Percentiles rank a stretch among this genome's conserved stretches.
phyloP scores from a whole-genome alignment of 257 asterid genomes.

The Anisodus tanguticus region DNA sequence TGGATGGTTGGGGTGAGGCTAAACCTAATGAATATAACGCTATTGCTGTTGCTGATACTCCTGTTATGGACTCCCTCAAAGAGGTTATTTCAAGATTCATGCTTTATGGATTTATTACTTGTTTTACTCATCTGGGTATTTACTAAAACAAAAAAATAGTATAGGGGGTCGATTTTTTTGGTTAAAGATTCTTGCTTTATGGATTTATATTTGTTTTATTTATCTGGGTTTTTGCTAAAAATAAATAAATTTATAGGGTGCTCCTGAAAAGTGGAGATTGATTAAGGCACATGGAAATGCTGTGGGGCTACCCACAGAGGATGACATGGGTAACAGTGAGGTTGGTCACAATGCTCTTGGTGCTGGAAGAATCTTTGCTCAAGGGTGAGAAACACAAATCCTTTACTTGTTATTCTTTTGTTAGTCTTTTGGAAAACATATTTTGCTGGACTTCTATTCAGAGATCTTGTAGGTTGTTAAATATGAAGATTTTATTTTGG shows the following conservation, averaged over 20 bases:
- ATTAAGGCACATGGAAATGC: constrained; percentile 94
- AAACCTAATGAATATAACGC: constrained; percentile 78
- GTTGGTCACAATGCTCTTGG: constrained; percentile 99
- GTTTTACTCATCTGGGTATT: too few species aligned
- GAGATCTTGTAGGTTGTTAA: neutral
- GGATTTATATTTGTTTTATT: constrained; percentile 12
- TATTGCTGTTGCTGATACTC: constrained; percentile 92
- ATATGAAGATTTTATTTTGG: neutral
- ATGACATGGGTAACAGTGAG: constrained; percentile 99
- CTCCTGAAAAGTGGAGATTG: constrained; percentile 95
- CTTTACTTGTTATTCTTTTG: neutral
- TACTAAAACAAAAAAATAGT: too few species aligned
- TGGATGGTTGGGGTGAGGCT: constrained; percentile 99
- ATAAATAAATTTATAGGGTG: constrained; percentile 57
- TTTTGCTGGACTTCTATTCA: too few species aligned
- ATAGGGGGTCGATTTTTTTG: neutral
- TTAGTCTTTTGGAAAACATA: neutral
- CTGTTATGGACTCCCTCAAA: constrained; percentile 95
- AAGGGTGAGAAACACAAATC: constrained; percentile 62
- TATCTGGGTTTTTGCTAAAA: neutral
- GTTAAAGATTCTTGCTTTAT: neutral
- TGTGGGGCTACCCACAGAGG: constrained; percentile 95
- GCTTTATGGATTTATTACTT: too few species aligned
- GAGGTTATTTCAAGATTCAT: constrained; percentile 44
- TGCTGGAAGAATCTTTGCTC: constrained; percentile 96